Percentiles rank a stretch among this genome's conserved stretches.
These are phyloP conservation scores for Vanrija humicola DNA, from an alignment of 1,284 basidiomycete species.

Conservation along the genomic window DNA sequence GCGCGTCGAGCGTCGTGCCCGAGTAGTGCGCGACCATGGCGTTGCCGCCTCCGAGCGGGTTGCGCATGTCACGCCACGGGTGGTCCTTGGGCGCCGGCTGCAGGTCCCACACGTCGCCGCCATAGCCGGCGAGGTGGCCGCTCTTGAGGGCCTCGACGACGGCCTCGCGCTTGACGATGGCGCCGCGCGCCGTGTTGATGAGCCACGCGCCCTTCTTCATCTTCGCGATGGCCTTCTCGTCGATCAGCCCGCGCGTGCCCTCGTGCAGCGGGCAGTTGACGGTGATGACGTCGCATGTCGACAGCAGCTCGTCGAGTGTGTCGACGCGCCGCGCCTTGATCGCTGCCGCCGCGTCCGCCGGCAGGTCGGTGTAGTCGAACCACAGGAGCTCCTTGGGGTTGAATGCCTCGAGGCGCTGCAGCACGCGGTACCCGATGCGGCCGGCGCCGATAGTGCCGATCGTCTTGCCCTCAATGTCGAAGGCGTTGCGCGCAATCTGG, in stretches of 20 bases:
- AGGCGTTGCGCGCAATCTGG: constrained; percentile 72
- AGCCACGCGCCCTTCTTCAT: constrained; percentile 90
- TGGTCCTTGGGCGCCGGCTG: constrained; percentile 84
- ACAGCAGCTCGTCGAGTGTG: constrained; percentile 80
- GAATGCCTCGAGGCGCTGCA: constrained; percentile 83
- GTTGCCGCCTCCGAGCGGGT: constrained; percentile 73
- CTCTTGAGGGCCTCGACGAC: constrained; percentile 71
- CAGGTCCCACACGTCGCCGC: constrained; percentile 70
- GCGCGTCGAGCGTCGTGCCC: constrained; percentile 88
- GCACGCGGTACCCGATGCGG: constrained; percentile 82
- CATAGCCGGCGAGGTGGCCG: constrained; percentile 70
- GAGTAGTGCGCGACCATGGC: constrained; percentile 76
- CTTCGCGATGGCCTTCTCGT: constrained; percentile 75
- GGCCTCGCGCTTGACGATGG: constrained; percentile 80
- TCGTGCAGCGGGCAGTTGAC: constrained; percentile 86
- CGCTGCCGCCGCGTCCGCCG: constrained; percentile 66
- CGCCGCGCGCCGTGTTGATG: constrained; percentile 90
- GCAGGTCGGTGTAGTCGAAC: constrained; percentile 84
- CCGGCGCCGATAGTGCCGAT: constrained; percentile 84
- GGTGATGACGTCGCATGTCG: constrained; percentile 52
- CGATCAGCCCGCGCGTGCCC: constrained; percentile 73
- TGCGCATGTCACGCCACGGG: constrained; percentile 78
- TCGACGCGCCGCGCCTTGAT: constrained; percentile 61
- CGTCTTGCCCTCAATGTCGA: constrained; percentile 85
- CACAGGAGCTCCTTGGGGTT: constrained; percentile 87